Evolutionary conservation across 805 yeast genomes (phyloP).

Genomic region (Dipodascopsis uninucleata): DNA sequence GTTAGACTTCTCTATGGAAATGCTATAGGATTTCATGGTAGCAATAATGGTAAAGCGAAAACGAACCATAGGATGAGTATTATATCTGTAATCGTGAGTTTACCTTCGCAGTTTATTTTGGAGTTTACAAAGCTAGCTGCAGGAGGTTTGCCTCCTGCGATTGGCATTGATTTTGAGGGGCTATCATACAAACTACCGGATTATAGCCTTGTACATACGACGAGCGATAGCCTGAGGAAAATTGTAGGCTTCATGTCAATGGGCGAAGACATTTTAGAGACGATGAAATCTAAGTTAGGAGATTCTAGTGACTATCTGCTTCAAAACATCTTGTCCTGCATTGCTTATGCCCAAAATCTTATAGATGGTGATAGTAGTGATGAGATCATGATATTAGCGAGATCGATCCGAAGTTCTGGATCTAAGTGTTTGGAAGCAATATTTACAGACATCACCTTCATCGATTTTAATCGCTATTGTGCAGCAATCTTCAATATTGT

Average conservation of each 20-base stretch:
- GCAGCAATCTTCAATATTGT: constrained; percentile 52
- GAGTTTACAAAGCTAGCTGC: constrained; percentile 51
- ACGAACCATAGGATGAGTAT: constrained; percentile 70
- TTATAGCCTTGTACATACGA: constrained; percentile 5
- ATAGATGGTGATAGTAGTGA: constrained; percentile 2
- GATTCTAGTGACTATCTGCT: constrained; percentile 10
- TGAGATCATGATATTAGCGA: constrained; percentile 44
- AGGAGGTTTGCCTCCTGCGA: constrained; percentile 16
- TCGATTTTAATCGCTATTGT: constrained; percentile 52
- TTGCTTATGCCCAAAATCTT: constrained; percentile 14
- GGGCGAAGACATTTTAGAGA: constrained; percentile 26
- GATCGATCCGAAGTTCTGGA: constrained; percentile 62
- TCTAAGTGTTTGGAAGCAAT: constrained; percentile 59
- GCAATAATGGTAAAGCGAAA: constrained; percentile 61
- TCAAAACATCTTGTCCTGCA: constrained; percentile 16
- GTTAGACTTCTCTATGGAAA: constrained; percentile 81
- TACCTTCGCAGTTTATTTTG: constrained; percentile 49
- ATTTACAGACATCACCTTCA: constrained; percentile 50
- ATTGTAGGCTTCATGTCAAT: constrained; percentile 29
- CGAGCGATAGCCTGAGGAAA: constrained; percentile 10
- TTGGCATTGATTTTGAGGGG: constrained; percentile 8
- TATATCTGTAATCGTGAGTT: constrained; percentile 56
- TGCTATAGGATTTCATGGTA: constrained; percentile 39
- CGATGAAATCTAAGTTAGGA: constrained; percentile 10
- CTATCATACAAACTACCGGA: constrained; percentile 2